Evolutionary conservation across 768 basidiomycete species (phyloP).

Genomic region (Hericium alpestre): DNA sequence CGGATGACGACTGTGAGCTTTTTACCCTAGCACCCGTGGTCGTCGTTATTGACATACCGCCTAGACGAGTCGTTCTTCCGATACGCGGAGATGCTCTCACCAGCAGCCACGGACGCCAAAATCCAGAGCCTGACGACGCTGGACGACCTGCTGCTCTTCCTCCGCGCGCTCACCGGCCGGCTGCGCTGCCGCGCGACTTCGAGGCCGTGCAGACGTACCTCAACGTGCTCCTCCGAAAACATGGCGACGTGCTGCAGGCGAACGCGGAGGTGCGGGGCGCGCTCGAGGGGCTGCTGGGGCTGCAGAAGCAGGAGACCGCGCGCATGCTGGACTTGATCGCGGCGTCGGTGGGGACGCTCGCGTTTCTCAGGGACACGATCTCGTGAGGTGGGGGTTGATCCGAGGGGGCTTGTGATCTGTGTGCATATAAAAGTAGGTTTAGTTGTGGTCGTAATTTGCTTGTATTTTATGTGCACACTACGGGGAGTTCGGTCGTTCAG

Average conservation of each 20-base stretch:
- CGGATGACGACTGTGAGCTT: slow-evolving; percentile 59
- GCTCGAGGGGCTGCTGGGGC: slow-evolving; percentile 47
- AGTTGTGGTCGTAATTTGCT: no score
- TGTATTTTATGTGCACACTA: no score
- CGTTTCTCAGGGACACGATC: slow-evolving; percentile 63
- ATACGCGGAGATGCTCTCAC: slow-evolving; percentile 77
- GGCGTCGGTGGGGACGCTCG: slow-evolving; percentile 63
- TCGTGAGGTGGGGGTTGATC: slow-evolving; percentile 15
- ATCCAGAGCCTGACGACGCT: slow-evolving; percentile 67
- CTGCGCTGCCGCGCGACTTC: slow-evolving; percentile 80
- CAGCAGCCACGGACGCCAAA: slow-evolving; percentile 86
- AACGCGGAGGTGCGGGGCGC: slow-evolving; percentile 53
- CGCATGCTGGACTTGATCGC: slow-evolving; percentile 67
- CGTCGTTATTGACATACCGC: no score
- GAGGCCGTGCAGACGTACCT: slow-evolving; percentile 89
- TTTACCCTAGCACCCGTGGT: neutral
- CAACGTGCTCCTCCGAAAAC: slow-evolving; percentile 73
- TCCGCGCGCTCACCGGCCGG: slow-evolving; percentile 62
- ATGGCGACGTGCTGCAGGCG: slow-evolving; percentile 69
- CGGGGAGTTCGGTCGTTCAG: no score
- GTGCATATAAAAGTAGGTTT: no score
- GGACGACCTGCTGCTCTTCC: slow-evolving; percentile 54
- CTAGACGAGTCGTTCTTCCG: slow-evolving; percentile 76
- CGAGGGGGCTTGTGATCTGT: no score
- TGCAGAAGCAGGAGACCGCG: slow-evolving; percentile 70